These are phyloP conservation scores for Aaosphaeria pasadenensis DNA, from an alignment of 2,329 filamentous ascomycete genomes.

Conservation along the genomic window DNA sequence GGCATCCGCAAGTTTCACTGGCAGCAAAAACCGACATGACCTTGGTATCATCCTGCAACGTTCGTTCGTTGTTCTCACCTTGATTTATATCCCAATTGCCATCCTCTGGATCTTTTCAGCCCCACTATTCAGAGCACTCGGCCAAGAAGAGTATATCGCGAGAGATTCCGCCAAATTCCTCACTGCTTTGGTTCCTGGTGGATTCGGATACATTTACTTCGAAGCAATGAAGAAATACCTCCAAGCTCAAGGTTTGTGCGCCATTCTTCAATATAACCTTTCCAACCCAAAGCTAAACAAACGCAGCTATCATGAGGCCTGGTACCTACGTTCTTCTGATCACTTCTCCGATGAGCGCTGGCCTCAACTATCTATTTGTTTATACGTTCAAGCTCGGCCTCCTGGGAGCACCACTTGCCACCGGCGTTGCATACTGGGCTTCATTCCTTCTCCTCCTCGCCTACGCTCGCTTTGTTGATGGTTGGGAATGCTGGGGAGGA, in stretches of 20 bases:
- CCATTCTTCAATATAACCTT: neutral
- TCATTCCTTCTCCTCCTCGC: conserved; percentile 74
- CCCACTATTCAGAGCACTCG: conserved; percentile 68
- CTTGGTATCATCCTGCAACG: conserved; percentile 77
- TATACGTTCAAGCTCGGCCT: conserved; percentile 69
- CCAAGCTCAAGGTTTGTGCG: conserved; percentile 52
- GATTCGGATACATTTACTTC: conserved; percentile 84
- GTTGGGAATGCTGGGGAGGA: conserved; percentile 78
- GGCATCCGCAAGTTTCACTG: conserved; percentile 78
- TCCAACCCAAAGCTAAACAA: neutral
- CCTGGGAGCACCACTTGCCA: conserved; percentile 76
- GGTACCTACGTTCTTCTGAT: conserved; percentile 63
- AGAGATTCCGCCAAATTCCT: conserved; percentile 71
- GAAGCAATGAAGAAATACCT: conserved; percentile 67
- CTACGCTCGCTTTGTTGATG: conserved; percentile 69
- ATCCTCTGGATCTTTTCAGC: conserved; percentile 74
- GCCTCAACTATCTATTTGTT: conserved; percentile 66
- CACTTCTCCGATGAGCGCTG: conserved; percentile 58
- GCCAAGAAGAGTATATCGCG: conserved; percentile 76
- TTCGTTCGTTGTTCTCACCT: conserved; percentile 66
- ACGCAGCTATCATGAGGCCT: conserved; percentile 58
- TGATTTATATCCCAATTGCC: conserved; percentile 71
- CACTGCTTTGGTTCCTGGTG: conserved; percentile 71
- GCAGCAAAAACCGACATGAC: conserved; percentile 73
- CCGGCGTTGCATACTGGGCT: conserved; percentile 80